These are phyloP conservation scores for Cladosporium velox DNA, from an alignment of 2,329 filamentous ascomycete species.

Conservation along the genomic window DNA sequence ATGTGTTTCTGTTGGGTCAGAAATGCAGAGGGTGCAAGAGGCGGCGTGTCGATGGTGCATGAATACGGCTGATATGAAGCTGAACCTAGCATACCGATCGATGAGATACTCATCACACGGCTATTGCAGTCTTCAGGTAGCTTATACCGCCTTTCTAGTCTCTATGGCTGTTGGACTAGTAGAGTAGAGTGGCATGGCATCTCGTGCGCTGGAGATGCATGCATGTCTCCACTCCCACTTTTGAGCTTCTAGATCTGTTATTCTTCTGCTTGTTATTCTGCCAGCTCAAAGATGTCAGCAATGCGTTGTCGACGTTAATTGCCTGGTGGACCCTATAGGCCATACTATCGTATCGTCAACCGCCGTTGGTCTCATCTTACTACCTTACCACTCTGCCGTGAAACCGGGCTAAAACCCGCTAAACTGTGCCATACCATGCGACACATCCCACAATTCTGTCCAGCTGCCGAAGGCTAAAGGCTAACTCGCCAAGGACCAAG, in stretches of 20 bases:
- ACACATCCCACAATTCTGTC: conserved; percentile 18
- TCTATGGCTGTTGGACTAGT: background rate
- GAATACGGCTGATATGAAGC: background rate
- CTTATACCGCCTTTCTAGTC: background rate
- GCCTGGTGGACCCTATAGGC: background rate
- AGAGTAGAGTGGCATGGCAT: background rate
- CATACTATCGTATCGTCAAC: background rate
- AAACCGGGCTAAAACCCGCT: conserved; percentile 14
- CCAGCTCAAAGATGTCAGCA: background rate
- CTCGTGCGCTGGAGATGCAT: background rate
- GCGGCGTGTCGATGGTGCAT: background rate
- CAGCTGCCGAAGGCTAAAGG: conserved; percentile 16
- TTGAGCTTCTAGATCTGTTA: background rate
- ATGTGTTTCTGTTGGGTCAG: background rate
- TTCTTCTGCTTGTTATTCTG: background rate
- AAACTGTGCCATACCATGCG: conserved; percentile 14
- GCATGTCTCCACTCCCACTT: background rate
- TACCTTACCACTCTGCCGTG: conserved; percentile 1
- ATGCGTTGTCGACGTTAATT: background rate
- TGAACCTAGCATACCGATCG: background rate
- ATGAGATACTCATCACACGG: background rate
- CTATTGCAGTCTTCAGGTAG: background rate
- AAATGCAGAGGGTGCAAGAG: background rate
- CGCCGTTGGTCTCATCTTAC: background rate
- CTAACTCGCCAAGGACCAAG: conserved; percentile 19